These are phyloP conservation scores for Phytopythium helicoides DNA, from an alignment of 352 stramenopile genomes.

Conservation along the genomic window DNA sequence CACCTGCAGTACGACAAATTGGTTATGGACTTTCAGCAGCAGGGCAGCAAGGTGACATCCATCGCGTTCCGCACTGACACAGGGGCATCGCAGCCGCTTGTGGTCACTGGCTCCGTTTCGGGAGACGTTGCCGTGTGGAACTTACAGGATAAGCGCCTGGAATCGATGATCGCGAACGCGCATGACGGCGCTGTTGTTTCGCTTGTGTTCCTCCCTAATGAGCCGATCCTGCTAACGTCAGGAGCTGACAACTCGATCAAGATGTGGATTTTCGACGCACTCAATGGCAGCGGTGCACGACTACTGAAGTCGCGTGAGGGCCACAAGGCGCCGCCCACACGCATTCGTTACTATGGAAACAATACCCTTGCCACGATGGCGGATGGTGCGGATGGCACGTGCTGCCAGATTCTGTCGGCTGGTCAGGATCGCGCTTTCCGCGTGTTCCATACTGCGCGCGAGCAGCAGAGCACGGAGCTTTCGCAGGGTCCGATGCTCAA, in stretches of 20 bases:
- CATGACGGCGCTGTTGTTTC: slow-evolving; percentile 78
- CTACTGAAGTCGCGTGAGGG: slow-evolving; percentile 89
- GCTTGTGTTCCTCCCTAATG: slow-evolving; percentile 83
- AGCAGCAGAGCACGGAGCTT: slow-evolving; percentile 89
- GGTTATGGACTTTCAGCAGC: slow-evolving; percentile 83
- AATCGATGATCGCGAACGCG: slow-evolving; percentile 72
- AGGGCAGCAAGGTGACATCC: slow-evolving; percentile 77
- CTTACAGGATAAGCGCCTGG: slow-evolving; percentile 82
- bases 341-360: slow-evolving; percentile 91
- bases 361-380: slow-evolving; percentile 84
- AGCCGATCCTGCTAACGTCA: slow-evolving; percentile 86
- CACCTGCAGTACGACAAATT: slow-evolving; percentile 84
- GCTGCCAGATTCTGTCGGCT: slow-evolving; percentile 89
- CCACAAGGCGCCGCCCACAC: slow-evolving; percentile 79
- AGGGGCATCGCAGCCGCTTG: slow-evolving; percentile 47
- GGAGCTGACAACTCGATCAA: slow-evolving; percentile 91
- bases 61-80: slow-evolving; percentile 90
- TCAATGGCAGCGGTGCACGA: slow-evolving; percentile 72
- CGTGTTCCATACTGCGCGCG: slow-evolving; percentile 89
- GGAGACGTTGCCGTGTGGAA: slow-evolving; percentile 92
- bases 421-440: slow-evolving; percentile 90
- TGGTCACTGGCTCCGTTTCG: slow-evolving; percentile 64
- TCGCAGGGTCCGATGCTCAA: slow-evolving; percentile 91
- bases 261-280: slow-evolving; percentile 93
- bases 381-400: slow-evolving; percentile 81